Conservation (phyloP, 176 grass and related monocot species). For the Aegilops umbellulata region DNA sequence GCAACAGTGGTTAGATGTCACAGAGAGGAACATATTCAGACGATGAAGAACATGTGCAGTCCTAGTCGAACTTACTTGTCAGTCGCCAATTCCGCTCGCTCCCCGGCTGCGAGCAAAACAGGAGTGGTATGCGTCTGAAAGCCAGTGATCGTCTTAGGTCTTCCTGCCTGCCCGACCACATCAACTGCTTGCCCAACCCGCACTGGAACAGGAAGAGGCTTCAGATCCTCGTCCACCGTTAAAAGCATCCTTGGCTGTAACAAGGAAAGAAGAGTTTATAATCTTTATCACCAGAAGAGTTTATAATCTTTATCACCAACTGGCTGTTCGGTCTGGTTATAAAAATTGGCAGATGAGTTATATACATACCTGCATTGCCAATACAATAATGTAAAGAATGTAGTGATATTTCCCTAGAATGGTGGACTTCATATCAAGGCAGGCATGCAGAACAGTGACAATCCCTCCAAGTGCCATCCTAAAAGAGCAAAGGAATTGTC, state of each 20-base stretch:
- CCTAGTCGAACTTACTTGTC: constrained; percentile 61
- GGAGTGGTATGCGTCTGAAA: constrained; percentile 98
- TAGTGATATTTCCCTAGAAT: constrained; percentile 97
- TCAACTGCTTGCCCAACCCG: constrained; percentile 97
- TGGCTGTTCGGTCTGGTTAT: not conserved
- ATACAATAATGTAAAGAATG: constrained; percentile 80
- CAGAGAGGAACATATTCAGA: not conserved
- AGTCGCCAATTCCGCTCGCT: constrained; percentile 87
- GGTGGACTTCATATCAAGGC: constrained; percentile 93
- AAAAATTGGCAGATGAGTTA: not conserved
- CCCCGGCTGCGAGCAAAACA: constrained; percentile 88
- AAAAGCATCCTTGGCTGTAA: constrained; percentile 95
- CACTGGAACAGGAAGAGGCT: constrained; percentile 84
- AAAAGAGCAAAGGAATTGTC: not conserved
- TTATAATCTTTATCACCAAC: constrained; percentile 15
- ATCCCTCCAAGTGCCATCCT: constrained; percentile 94
- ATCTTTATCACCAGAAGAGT: not conserved
- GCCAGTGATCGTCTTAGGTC: constrained; percentile 96
- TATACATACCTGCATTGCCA: constrained; percentile 87
- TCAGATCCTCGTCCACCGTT: constrained; percentile 93
- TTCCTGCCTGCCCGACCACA: constrained; percentile 94
- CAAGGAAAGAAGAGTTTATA: constrained; percentile 13
- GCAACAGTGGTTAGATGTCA: not conserved
- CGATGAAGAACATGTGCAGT: not conserved
- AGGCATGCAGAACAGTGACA: constrained; percentile 83